phyloP scores from a whole-genome alignment of 495 filamentous ascomycete species.

The Apiosordaria backusii region DNA sequence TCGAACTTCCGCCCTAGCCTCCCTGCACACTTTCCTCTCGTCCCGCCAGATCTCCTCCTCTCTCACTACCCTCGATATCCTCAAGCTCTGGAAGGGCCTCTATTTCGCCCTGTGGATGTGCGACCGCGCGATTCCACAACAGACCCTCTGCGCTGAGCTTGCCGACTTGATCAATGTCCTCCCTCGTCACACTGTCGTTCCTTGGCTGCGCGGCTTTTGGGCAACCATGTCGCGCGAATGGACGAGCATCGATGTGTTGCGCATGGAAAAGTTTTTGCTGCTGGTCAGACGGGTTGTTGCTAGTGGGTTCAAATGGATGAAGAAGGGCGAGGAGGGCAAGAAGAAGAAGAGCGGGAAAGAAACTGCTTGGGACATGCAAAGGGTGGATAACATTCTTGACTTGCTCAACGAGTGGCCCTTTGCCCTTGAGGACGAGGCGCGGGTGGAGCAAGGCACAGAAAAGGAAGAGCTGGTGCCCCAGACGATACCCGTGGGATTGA shows the following conservation, averaged over 20 bases:
- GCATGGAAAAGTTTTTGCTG: conserved; percentile 90
- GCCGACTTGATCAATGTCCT: conserved; percentile 67
- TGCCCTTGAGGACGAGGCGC: conserved; percentile 36
- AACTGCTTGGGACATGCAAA: conserved; percentile 30
- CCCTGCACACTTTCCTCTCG: conserved; percentile 75
- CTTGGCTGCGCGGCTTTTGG: conserved; percentile 80
- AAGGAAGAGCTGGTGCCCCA: conserved; percentile 33
- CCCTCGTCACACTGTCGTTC: conserved; percentile 55
- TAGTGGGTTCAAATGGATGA: conserved; percentile 59
- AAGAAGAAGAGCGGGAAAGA: conserved; percentile 8
- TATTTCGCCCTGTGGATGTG: conserved; percentile 98
- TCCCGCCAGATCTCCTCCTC: conserved; percentile 47
- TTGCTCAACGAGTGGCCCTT: conserved; percentile 45
- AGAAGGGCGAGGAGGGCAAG: conserved; percentile 26
- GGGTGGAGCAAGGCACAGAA: conserved; percentile 23
- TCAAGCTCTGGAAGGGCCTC: conserved; percentile 95
- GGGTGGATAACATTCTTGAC: conserved; percentile 38
- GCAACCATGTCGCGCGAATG: conserved; percentile 80
- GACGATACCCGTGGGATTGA: conserved; percentile 69
- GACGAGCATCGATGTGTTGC: conserved; percentile 73
- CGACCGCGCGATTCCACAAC: conserved; percentile 82
- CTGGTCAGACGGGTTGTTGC: conserved; percentile 75
- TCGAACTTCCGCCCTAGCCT: conserved; percentile 75
- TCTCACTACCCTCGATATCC: conserved; percentile 69
- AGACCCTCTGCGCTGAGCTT: conserved; percentile 74